Evolutionary conservation across 2,329 filamentous ascomycete genomes (phyloP), one percentile per base, ranked within the genome.

Genomic region (Cytospora piceae): DNA sequence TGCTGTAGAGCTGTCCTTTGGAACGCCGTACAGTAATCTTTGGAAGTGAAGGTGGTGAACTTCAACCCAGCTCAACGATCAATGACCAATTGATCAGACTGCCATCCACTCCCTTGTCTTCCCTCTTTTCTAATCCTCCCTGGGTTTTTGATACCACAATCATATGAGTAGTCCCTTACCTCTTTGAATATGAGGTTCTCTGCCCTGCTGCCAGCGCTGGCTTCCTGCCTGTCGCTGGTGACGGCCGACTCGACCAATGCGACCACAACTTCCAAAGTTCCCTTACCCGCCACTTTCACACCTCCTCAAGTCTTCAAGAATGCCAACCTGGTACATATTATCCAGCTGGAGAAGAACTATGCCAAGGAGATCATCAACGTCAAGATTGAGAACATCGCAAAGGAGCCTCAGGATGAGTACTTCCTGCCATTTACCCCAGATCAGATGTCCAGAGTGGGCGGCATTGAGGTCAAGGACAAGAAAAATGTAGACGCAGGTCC

Each of bases 271-370:
- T 85, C 87, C 69, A 87, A 87, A 76, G 77, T 84, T 73, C 83
- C 82, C 63, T 81, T 87, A 68, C 87, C 88, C 53, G 78, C 85
- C 71, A 83, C 84, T 68, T 97, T 97, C 82, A 90, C 87, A 78
- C 93, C 94, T 62, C 90, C 94, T 17, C 91, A 93, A 76, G 91
- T 94, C 71, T 99, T 97, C 82, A 93, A 94, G 81, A 97, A 99
- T 79, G 85, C 85, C 78, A 98, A 99, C 77, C 80, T 98, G 34
- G 90, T 98, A 60, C 91, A 95, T 73, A 89, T 91, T 70, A 90
- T 96, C 74, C 97, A 96, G 71, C 80, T 97, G 66, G 94, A 98
- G 79, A 98, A 97, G 83, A 91, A 88, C 71, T 98, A 95, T 74
- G 88, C 89, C 63, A 90, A 93, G 75, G 94, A 98, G 79, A 90